Evolutionary conservation across 345 rosid genomes (phyloP).

Genomic region (Theobroma cacao): DNA sequence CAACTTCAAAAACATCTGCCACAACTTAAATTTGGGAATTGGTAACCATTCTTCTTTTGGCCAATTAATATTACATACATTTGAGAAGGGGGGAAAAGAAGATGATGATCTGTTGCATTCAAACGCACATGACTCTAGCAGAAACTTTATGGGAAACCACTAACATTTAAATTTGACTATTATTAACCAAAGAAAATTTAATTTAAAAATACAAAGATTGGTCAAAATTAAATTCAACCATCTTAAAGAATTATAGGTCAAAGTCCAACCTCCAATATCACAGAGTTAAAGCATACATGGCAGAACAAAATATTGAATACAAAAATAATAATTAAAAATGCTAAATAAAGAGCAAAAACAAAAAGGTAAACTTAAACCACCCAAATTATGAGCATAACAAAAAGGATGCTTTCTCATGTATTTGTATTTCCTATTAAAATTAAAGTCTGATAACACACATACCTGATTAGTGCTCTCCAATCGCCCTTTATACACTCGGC

Average conservation of each 20-base stretch:
- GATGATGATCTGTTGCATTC: background rate
- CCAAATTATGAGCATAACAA: background rate
- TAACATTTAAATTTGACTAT: background rate
- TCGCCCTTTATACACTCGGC: constrained; percentile 65
- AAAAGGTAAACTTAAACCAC: background rate
- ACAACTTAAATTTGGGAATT: background rate
- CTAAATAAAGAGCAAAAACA: constrained; percentile 5
- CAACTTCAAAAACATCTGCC: background rate
- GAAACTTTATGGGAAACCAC: background rate
- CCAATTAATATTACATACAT: background rate
- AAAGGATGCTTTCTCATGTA: background rate
- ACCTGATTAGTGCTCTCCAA: constrained; percentile 64
- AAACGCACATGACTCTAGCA: background rate
- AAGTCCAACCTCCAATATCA: background rate
- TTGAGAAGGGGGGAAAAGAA: background rate
- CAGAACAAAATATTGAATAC: background rate
- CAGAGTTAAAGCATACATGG: background rate
- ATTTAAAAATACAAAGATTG: background rate
- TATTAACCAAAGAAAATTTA: background rate
- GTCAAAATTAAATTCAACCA: background rate
- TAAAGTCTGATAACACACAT: constrained; percentile 12
- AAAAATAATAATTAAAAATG: background rate
- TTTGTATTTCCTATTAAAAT: constrained; percentile 10
- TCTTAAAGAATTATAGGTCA: background rate
- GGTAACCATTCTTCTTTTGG: background rate